A percentile compares a stretch with the other conserved stretches of the same genome.
These are phyloP conservation scores for Trichoderma asperelloides DNA, from an alignment of 495 filamentous ascomycete genomes.

Conservation along the genomic window DNA sequence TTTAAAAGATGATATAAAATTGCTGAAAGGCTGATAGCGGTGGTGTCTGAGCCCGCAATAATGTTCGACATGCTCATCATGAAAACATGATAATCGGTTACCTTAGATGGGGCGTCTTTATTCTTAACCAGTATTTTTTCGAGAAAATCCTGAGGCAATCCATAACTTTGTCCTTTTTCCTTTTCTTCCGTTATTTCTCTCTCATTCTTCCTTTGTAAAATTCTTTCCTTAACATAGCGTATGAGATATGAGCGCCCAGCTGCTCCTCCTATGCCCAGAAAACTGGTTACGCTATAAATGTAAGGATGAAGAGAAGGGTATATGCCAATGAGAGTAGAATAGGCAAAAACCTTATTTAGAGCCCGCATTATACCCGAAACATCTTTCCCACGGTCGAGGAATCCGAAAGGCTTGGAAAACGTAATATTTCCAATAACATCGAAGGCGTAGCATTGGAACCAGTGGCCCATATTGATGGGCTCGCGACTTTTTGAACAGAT, in stretches of 20 bases:
- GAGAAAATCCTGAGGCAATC: constrained; percentile 11
- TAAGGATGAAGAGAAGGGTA: constrained; percentile 36
- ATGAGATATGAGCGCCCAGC: constrained; percentile 33
- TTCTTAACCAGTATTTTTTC: constrained; percentile 36
- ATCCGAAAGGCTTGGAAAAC: constrained; percentile 45
- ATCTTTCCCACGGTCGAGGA: constrained; percentile 43
- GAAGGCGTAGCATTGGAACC: constrained; percentile 52
- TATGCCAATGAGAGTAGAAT: constrained; percentile 39
- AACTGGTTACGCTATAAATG: constrained; percentile 25
- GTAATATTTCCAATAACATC: constrained; percentile 52
- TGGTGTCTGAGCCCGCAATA: constrained; percentile 48
- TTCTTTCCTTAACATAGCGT: constrained; percentile 36
- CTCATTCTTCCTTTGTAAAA: constrained; percentile 12
- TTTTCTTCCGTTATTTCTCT: constrained; percentile 18
- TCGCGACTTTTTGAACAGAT: constrained; percentile 29
- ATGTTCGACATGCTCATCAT: constrained; percentile 45
- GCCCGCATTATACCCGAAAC: constrained; percentile 38
- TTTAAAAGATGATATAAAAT: constrained; percentile 44
- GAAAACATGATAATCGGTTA: constrained; percentile 41
- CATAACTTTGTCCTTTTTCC: constrained; percentile 12
- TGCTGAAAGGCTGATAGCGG: constrained; percentile 39
- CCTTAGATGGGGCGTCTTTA: constrained; percentile 37
- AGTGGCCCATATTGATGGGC: constrained; percentile 38
- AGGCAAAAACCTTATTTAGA: constrained; percentile 29
- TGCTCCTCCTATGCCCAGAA: constrained; percentile 34